phyloP scores from a whole-genome alignment of 1,139 yeast species.

The Candida tetrigidarum region DNA sequence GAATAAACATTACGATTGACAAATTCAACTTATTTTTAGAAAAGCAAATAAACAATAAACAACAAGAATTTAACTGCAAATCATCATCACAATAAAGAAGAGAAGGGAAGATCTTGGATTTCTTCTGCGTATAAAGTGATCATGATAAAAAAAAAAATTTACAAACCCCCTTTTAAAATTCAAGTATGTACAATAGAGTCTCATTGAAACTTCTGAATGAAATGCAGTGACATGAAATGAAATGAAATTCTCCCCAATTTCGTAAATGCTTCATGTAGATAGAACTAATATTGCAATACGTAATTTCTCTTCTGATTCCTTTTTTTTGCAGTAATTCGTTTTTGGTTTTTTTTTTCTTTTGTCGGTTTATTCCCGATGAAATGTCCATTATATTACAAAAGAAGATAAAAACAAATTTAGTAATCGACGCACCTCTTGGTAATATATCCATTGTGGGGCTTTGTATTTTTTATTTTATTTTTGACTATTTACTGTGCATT shows the following conservation, averaged over 20 bases:
- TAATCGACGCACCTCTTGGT: neutral
- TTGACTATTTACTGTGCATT: neutral
- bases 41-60: neutral
- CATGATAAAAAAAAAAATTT: neutral
- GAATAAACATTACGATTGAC: neutral
- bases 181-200: too few species aligned
- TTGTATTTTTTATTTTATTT: neutral
- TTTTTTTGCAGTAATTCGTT: neutral
- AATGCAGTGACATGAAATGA: neutral
- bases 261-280: neutral
- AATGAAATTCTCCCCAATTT: neutral
- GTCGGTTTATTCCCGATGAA: too few species aligned
- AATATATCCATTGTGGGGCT: neutral
- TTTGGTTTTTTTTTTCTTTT: neutral
- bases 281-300: neutral
- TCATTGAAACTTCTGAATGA: too few species aligned
- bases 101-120: conserved; percentile 1
- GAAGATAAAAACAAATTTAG: too few species aligned
- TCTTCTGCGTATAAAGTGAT: neutral
- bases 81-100: neutral
- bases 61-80: conserved; percentile 2
- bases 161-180: neutral
- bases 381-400: too few species aligned
- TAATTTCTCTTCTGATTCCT: neutral
- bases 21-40: conserved; percentile 1